Conservation (phyloP, 805 yeast species). For the Lipomyces sp. region DNA sequence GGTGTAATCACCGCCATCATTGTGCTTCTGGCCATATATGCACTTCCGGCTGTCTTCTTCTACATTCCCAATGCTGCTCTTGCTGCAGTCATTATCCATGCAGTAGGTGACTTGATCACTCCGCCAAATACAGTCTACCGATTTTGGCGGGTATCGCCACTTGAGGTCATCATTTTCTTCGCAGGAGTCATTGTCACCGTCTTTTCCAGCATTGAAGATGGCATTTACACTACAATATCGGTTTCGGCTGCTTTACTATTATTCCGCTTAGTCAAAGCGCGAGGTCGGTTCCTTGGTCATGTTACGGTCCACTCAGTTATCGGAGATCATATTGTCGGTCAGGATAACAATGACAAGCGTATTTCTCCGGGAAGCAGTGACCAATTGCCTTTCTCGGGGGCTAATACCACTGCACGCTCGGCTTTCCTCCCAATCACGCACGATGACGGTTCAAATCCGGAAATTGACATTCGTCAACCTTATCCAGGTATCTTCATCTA, state of each 20-base stretch:
- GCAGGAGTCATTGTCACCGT: background rate
- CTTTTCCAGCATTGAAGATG: constrained; percentile 1
- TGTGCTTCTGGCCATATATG: background rate
- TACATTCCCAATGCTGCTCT: background rate
- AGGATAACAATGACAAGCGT: background rate
- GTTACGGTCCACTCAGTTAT: background rate
- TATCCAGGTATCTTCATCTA: constrained; percentile 1
- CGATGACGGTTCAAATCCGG: background rate
- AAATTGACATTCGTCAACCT: background rate
- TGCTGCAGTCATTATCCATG: background rate
- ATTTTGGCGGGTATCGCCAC: background rate
- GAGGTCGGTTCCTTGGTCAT: background rate
- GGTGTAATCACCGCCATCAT: background rate
- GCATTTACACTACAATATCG: background rate
- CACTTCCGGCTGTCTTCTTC: background rate
- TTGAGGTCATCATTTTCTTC: background rate
- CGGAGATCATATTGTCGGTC: background rate
- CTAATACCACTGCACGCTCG: background rate
- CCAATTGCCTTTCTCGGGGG: background rate
- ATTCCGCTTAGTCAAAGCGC: background rate
- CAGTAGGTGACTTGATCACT: background rate
- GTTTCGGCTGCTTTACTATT: background rate
- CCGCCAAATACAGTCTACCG: background rate
- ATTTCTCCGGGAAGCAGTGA: background rate
- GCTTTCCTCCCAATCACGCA: background rate